phyloP scores from a whole-genome alignment of 163 green algal species.

The Prototheca cutis region DNA sequence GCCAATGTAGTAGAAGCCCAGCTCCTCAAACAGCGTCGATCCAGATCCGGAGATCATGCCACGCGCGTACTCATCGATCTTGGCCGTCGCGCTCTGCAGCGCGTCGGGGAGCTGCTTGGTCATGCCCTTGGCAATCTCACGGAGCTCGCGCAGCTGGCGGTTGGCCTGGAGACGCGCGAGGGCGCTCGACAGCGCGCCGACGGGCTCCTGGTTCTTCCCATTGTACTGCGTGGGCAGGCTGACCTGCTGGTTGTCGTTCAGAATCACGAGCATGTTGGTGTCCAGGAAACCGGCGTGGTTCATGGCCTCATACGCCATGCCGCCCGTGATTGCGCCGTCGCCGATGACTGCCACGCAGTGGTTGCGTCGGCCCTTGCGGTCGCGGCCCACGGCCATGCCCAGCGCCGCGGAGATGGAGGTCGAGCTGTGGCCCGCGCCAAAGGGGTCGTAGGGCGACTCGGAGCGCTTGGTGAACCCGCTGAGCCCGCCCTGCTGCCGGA shows the following conservation, averaged over 20 bases:
- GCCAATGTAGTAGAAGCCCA: conserved; percentile 99
- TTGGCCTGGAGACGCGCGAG: conserved; percentile 82
- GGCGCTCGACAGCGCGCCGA: conserved; percentile 82
- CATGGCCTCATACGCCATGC: conserved; percentile 99
- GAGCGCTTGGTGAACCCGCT: conserved; percentile 92
- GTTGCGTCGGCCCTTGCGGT: conserved; percentile 80
- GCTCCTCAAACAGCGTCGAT: conserved; percentile 96
- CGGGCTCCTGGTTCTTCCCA: conserved; percentile 84
- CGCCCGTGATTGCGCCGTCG: conserved; percentile 94
- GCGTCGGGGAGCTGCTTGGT: conserved; percentile 90
- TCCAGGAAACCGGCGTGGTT: conserved; percentile 99
- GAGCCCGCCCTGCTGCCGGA: conserved; percentile 82
- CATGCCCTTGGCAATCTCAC: conserved; percentile 94
- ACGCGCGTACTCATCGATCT: conserved; percentile 99
- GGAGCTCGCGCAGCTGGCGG: conserved; percentile 86
- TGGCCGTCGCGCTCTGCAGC: conserved; percentile 84
- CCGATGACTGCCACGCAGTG: conserved; percentile 94
- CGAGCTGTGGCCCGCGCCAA: conserved; percentile 92
- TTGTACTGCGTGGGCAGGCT: conserved; percentile 98
- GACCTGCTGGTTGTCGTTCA: conserved; percentile 99
- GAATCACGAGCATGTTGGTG: conserved; percentile 99
- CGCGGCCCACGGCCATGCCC: conserved; percentile 92
- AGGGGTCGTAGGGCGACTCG: conserved; percentile 93
- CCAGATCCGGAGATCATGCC: conserved; percentile 93
- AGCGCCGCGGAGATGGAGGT: conserved; percentile 91